These are phyloP conservation scores for Boletus sp. DNA, from an alignment of 1,284 basidiomycete species.

Conservation along the genomic window DNA sequence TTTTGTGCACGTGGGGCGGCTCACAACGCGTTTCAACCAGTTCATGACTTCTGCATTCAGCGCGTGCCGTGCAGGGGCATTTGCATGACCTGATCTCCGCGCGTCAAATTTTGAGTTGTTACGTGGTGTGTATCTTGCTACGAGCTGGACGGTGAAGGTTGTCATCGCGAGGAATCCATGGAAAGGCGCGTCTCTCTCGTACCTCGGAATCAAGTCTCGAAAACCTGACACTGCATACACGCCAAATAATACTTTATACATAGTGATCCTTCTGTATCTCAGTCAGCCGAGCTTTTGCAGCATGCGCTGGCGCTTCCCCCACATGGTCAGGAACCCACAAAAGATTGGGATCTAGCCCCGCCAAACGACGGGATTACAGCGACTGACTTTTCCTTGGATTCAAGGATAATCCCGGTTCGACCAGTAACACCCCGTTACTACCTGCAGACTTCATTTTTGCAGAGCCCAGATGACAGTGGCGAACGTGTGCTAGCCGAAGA, in stretches of 20 bases:
- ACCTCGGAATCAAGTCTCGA: conserved; percentile 6
- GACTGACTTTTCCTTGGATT: conserved; percentile 27
- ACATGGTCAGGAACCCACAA: conserved; percentile 15
- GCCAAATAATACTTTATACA: conserved; percentile 4
- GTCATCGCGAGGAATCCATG: conserved; percentile 10
- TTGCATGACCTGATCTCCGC: conserved; percentile 10
- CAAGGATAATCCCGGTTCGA: conserved; percentile 23
- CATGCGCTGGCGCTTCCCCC: conserved; percentile 31
- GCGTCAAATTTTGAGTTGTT: not conserved
- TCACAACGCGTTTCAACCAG: not conserved
- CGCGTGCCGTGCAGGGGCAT: not conserved
- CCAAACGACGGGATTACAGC: conserved; percentile 15
- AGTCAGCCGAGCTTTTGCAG: conserved; percentile 34
- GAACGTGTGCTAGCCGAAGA: conserved; percentile 30
- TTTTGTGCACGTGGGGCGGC: conserved; percentile 21
- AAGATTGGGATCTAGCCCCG: conserved; percentile 11
- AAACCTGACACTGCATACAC: conserved; percentile 12
- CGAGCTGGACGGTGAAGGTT: not conserved
- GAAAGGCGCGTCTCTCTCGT: conserved; percentile 32
- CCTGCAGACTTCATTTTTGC: conserved; percentile 49
- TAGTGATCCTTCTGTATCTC: conserved; percentile 27
- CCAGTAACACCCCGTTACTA: conserved; percentile 43
- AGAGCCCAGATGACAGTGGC: conserved; percentile 25
- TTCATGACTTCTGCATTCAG: too few relatives aligned
- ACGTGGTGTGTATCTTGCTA: not conserved